Evolutionary conservation across 768 basidiomycete species (phyloP).

Genomic region (Russula dissimulans): DNA sequence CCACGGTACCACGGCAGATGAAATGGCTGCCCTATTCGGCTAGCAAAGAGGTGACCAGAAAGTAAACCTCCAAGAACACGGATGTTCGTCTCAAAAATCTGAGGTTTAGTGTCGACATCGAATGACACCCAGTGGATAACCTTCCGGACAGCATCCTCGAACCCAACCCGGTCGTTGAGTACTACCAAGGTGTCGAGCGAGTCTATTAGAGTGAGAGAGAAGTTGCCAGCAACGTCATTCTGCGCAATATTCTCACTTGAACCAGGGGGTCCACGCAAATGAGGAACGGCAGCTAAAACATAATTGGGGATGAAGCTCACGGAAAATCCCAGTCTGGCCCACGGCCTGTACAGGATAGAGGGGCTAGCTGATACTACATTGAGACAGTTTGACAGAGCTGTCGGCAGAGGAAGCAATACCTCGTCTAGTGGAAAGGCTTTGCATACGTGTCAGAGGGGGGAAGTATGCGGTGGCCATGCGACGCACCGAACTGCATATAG

Average conservation of each 20-base stretch:
- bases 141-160: slow-evolving; percentile 75
- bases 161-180: slow-evolving; percentile 67
- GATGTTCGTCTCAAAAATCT: slow-evolving; percentile 96
- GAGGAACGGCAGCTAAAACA: background rate
- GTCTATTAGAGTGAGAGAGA: slow-evolving; percentile 74
- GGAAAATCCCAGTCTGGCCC: slow-evolving; percentile 83
- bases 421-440: slow-evolving; percentile 82
- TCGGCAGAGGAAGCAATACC: slow-evolving; percentile 32
- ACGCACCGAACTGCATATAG: slow-evolving; percentile 76
- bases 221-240: slow-evolving; percentile 95
- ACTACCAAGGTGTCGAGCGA: slow-evolving; percentile 86
- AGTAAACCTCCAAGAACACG: slow-evolving; percentile 86
- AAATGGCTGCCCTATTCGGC: slow-evolving; percentile 53
- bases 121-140: slow-evolving; percentile 80
- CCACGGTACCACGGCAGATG: slow-evolving; percentile 76
- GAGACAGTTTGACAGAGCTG: background rate
- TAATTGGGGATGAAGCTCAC: slow-evolving; percentile 36
- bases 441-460: slow-evolving; percentile 8
- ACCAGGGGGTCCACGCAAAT: slow-evolving; percentile 26
- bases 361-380: slow-evolving; percentile 51
- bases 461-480: slow-evolving; percentile 13
- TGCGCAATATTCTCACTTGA: slow-evolving; percentile 58
- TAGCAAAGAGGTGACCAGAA: slow-evolving; percentile 80
- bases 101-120: slow-evolving; percentile 91
- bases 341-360: slow-evolving; percentile 76